These are phyloP conservation scores for Russula dissimulans DNA, from an alignment of 768 basidiomycete genomes.

Conservation along the genomic window DNA sequence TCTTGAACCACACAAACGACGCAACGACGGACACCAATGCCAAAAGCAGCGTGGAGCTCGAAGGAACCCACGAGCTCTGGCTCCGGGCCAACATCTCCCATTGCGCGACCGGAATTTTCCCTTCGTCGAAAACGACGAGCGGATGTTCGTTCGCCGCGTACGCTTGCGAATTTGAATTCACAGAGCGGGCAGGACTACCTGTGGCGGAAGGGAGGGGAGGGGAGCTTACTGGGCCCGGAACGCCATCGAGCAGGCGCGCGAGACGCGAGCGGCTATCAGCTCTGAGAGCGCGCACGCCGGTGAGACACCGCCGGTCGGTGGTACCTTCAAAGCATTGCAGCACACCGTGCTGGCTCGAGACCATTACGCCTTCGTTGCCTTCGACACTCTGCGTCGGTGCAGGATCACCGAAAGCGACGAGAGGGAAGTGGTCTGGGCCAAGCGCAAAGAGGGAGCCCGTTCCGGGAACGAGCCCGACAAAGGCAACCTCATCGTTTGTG, in stretches of 20 bases:
- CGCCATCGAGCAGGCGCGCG: slow-evolving; percentile 53
- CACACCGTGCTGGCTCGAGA: background rate
- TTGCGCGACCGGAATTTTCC: background rate
- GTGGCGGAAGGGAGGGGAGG: background rate
- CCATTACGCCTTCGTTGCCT: slow-evolving; percentile 27
- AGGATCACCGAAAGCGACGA: slow-evolving; percentile 60
- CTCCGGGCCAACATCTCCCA: background rate
- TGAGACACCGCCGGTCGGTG: slow-evolving; percentile 48
- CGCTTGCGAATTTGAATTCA: slow-evolving; percentile 10
- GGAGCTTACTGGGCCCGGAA: slow-evolving; percentile 25
- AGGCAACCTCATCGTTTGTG: slow-evolving; percentile 56
- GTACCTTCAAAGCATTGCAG: slow-evolving; percentile 27
- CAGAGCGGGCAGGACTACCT: slow-evolving; percentile 28
- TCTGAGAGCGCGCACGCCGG: slow-evolving; percentile 50
- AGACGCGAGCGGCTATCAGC: slow-evolving; percentile 32
- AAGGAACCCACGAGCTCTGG: background rate
- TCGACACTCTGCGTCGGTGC: slow-evolving; percentile 24
- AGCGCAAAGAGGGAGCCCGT: slow-evolving; percentile 76
- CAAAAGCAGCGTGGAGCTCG: slow-evolving; percentile 2
- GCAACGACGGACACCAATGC: slow-evolving; percentile 2
- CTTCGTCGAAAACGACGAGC: background rate
- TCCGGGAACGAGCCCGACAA: slow-evolving; percentile 69
- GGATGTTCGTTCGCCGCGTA: background rate
- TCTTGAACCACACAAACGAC: slow-evolving; percentile 5
- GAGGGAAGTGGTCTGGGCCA: slow-evolving; percentile 71